phyloP scores from a whole-genome alignment of 805 yeast genomes.

The Wickerhamomyces kurtzmanii region DNA sequence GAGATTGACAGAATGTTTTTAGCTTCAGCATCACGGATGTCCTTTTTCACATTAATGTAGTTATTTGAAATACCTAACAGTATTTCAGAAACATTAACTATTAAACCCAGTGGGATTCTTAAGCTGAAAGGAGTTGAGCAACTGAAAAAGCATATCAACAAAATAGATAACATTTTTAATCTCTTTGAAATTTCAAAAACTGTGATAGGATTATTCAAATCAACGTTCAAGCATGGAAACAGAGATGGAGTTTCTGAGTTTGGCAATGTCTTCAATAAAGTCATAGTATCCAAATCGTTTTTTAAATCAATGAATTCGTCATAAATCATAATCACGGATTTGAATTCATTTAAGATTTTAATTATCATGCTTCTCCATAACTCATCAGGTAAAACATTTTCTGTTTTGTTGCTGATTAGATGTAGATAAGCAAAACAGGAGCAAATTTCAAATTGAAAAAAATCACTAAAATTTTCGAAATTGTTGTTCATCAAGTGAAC shows the following conservation, averaged over 20 bases:
- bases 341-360: conserved; percentile 39
- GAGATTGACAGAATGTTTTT: conserved; percentile 33
- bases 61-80: conserved; percentile 44
- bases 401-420: conserved; percentile 33
- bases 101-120: conserved; percentile 52
- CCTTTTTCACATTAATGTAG: conserved; percentile 46
- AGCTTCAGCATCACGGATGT: conserved; percentile 40
- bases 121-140: conserved; percentile 47
- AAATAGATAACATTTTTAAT: conserved; percentile 31
- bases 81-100: conserved; percentile 43
- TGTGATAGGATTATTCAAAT: conserved; percentile 44
- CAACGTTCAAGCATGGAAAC: conserved; percentile 45
- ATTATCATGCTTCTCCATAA: conserved; percentile 39
- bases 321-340: conserved; percentile 46
- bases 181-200: conserved; percentile 43
- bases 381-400: conserved; percentile 23
- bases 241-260: conserved; percentile 13
- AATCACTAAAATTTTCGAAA: conserved; percentile 27
- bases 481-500: conserved; percentile 22
- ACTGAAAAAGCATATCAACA: conserved; percentile 35
- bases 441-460: conserved; percentile 31
- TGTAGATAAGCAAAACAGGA: conserved; percentile 46
- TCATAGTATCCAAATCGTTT: conserved; percentile 41
- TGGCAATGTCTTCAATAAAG: conserved; percentile 31
- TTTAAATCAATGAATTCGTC: conserved; percentile 46